These are phyloP conservation scores for Hyphopichia buzzinii DNA, from an alignment of 1,139 yeast genomes.

Conservation along the genomic window DNA sequence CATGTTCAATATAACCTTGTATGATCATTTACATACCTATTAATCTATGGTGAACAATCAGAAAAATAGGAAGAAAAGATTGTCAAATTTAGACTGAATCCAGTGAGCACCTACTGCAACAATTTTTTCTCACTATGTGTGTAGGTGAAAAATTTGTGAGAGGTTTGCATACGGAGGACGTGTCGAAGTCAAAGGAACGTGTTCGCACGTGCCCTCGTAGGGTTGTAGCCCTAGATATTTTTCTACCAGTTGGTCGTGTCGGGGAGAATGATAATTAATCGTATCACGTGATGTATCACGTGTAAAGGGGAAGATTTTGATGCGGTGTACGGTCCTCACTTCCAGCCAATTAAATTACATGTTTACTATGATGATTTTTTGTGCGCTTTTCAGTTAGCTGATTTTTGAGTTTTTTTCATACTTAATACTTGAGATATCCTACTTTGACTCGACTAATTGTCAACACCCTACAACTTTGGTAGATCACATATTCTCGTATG, in stretches of 20 bases:
- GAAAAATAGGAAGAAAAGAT: slow-evolving; percentile 6
- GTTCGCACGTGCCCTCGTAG: slow-evolving; percentile 1
- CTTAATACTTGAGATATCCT: neutral
- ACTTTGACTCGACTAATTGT: neutral
- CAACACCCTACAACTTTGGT: neutral
- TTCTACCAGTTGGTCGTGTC: too few relatives aligned
- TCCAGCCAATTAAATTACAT: slow-evolving; percentile 5
- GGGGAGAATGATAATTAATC: neutral
- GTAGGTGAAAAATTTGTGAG: neutral
- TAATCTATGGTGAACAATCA: slow-evolving; percentile 13
- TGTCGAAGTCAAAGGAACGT: neutral
- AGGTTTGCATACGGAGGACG: neutral
- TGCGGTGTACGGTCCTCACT: slow-evolving; percentile 1
- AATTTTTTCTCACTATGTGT: slow-evolving; percentile 1
- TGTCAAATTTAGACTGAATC: slow-evolving; percentile 10
- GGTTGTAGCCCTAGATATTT: slow-evolving; percentile 3
- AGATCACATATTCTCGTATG: neutral
- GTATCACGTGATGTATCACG: neutral
- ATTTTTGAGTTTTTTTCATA: slow-evolving; percentile 1
- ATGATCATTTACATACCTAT: slow-evolving; percentile 14
- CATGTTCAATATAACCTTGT: slow-evolving; percentile 3
- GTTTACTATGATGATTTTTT: slow-evolving; percentile 3
- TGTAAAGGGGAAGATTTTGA: neutral
- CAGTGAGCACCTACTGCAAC: slow-evolving; percentile 6
- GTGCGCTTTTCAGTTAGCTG: slow-evolving; percentile 4